phyloP scores from a whole-genome alignment of 805 yeast genomes.

The Phaffomyces thermotolerans region DNA sequence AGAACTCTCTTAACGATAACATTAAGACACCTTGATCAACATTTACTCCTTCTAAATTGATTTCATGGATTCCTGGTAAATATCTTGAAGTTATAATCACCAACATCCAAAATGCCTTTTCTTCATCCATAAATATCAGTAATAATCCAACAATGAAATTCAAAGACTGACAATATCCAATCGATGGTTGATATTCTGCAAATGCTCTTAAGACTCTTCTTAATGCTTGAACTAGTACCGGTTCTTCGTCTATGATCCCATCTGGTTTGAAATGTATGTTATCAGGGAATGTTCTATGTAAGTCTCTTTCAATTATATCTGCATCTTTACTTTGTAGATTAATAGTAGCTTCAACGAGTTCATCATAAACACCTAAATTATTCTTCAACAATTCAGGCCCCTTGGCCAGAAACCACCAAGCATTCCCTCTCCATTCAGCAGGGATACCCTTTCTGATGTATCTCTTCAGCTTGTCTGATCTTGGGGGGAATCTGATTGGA shows the following conservation, averaged over 20 bases:
- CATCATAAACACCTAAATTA: constrained; percentile 68
- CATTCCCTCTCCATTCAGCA: constrained; percentile 94
- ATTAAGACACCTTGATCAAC: constrained; percentile 91
- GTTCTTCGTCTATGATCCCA: constrained; percentile 34
- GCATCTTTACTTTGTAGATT: constrained; percentile 61
- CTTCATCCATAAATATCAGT: constrained; percentile 82
- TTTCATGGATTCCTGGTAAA: constrained; percentile 86
- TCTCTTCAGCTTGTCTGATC: constrained; percentile 70
- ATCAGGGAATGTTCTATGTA: constrained; percentile 93
- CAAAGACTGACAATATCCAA: constrained; percentile 94
- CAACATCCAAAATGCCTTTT: constrained; percentile 90
- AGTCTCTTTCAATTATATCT: constrained; percentile 89
- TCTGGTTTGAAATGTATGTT: constrained; percentile 65
- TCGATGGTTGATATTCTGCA: constrained; percentile 76
- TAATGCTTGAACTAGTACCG: constrained; percentile 59
- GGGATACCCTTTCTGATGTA: constrained; percentile 90
- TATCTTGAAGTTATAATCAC: constrained; percentile 81
- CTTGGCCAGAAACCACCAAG: constrained; percentile 92
- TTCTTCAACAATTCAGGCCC: constrained; percentile 69
- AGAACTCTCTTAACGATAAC: constrained; percentile 75
- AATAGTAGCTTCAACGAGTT: constrained; percentile 51
- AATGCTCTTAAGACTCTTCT: constrained; percentile 80
- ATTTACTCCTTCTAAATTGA: constrained; percentile 87
- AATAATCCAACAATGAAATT: constrained; percentile 88
- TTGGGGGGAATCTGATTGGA: constrained; percentile 69